Conservation (phyloP, 78 protist species). For the Bodo saltans region DNA sequence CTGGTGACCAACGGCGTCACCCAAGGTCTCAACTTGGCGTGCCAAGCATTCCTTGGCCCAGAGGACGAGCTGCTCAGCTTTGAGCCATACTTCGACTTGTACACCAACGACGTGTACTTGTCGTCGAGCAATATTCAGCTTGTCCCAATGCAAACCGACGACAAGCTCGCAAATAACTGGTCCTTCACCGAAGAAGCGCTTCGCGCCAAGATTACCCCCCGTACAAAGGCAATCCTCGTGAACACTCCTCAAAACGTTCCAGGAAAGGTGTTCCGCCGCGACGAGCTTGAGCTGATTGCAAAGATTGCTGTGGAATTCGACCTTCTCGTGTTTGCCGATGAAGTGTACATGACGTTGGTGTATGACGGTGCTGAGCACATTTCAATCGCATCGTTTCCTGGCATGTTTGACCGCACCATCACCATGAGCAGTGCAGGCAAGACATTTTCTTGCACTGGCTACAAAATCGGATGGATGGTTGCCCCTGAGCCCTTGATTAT, state of each 20-base stretch:
- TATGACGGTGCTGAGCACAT: conserved; percentile 36
- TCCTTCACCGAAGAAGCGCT: conserved; percentile 46
- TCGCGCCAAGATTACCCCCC: conserved; percentile 33
- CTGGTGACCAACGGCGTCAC: conserved; percentile 29
- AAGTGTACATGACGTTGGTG: conserved; percentile 65
- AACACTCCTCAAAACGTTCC: conserved; percentile 75
- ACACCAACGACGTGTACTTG: conserved; percentile 7
- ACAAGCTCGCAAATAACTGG: conserved; percentile 22
- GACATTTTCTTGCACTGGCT: conserved; percentile 57
- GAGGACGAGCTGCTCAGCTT: conserved; percentile 83
- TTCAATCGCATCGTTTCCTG: conserved; percentile 23
- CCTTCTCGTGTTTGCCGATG: conserved; percentile 56
- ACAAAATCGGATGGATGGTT: conserved; percentile 66
- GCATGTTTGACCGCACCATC: conserved; percentile 61
- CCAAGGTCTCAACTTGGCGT: conserved; percentile 4
- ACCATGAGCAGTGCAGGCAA: conserved; percentile 71
- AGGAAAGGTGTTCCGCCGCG: conserved; percentile 58
- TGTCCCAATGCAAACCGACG: background rate
- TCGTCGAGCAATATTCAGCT: conserved; percentile 30
- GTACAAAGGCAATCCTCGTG: conserved; percentile 51
- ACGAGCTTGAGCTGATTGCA: conserved; percentile 48
- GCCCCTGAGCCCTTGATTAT: conserved; percentile 44
- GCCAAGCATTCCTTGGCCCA: conserved; percentile 40
- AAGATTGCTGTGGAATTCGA: conserved; percentile 34
- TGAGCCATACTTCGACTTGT: conserved; percentile 75